Evolutionary conservation across 768 basidiomycete genomes (phyloP).

Genomic region (Neoboletus brunneissimus): DNA sequence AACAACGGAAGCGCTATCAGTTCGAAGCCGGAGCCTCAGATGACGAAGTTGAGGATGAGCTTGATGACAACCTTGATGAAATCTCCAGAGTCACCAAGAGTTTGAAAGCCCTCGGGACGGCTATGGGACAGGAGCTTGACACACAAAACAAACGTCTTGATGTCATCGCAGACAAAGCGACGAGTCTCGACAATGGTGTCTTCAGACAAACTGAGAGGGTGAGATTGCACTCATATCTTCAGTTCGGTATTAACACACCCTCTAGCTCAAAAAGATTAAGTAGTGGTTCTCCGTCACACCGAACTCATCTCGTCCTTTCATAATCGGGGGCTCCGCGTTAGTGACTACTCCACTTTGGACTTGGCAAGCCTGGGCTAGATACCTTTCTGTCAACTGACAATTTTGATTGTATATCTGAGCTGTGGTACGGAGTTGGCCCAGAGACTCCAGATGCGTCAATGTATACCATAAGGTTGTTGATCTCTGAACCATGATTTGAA

Average conservation of each 20-base stretch:
- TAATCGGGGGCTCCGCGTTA: not conserved
- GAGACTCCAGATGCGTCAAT: not conserved
- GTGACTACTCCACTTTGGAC: not conserved
- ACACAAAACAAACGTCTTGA: conserved; percentile 80
- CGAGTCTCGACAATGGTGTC: conserved; percentile 68
- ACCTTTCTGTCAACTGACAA: conserved; percentile 10
- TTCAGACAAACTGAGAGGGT: conserved; percentile 82
- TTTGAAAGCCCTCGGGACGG: conserved; percentile 72
- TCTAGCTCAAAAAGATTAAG: conserved; percentile 61
- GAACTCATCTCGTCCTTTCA: not conserved
- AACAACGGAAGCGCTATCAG: conserved; percentile 80
- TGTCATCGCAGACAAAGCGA: conserved; percentile 75
- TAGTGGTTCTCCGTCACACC: conserved; percentile 21
- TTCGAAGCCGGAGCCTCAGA: conserved; percentile 90
- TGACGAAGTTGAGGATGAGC: conserved; percentile 91
- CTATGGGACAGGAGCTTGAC: conserved; percentile 88
- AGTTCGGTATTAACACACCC: conserved; percentile 4
- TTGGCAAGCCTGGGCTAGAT: conserved; percentile 11
- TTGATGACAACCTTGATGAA: conserved; percentile 90
- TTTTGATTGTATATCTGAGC: not conserved
- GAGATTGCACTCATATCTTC: conserved; percentile 27
- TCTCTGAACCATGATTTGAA: not conserved
- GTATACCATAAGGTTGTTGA: not conserved
- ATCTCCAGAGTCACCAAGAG: conserved; percentile 73
- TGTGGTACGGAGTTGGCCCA: not conserved